phyloP scores from a whole-genome alignment of 2,329 filamentous ascomycete genomes.

The Fulvia fulva region DNA sequence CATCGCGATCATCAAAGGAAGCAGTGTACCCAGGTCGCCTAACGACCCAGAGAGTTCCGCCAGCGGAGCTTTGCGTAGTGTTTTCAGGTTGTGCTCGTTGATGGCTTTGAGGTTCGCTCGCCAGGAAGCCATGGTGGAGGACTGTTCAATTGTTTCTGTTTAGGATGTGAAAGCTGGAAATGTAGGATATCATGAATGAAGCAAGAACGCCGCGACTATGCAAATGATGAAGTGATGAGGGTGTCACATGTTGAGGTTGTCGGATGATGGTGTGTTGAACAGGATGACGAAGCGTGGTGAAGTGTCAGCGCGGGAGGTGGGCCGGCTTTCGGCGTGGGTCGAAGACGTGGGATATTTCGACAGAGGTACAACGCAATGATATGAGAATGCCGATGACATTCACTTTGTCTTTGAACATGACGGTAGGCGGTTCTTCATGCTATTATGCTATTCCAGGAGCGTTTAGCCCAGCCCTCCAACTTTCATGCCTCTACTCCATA shows the following conservation, averaged over 20 bases:
- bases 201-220: constrained; percentile 1
- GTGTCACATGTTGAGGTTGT: constrained; percentile 1
- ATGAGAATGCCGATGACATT: too few relatives aligned
- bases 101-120: constrained; percentile 26
- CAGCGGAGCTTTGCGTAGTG: constrained; percentile 54
- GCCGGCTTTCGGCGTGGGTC: background rate
- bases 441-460: too few relatives aligned
- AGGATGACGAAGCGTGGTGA: background rate
- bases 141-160: constrained; percentile 3
- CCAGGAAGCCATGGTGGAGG: constrained; percentile 9
- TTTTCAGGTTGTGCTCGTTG: constrained; percentile 51
- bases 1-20: constrained; percentile 84
- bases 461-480: too few relatives aligned
- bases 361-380: too few relatives aligned
- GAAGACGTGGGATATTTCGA: background rate
- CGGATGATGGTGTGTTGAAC: constrained; percentile 5
- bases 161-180: background rate
- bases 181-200: background rate
- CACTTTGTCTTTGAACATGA: too few relatives aligned
- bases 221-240: background rate
- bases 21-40: constrained; percentile 83
- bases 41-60: constrained; percentile 83
- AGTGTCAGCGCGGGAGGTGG: background rate
- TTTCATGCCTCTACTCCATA: too few relatives aligned
- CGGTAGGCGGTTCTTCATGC: too few relatives aligned